Evolutionary conservation across 805 yeast genomes (phyloP).

Genomic region (Yueomyces sp.): DNA sequence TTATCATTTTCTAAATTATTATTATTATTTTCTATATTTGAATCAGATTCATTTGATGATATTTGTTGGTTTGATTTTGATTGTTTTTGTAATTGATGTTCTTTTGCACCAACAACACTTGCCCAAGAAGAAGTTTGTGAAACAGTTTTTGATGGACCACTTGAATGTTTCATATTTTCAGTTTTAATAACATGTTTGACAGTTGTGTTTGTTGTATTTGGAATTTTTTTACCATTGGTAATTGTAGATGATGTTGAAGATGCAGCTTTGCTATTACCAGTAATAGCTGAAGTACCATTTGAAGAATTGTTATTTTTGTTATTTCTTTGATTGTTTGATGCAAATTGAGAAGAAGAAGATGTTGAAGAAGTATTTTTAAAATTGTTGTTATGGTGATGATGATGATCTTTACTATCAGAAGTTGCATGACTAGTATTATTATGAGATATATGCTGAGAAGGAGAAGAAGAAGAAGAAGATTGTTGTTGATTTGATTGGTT

Average conservation of each 20-base stretch:
- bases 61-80: background rate
- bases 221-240: slow-evolving; percentile 7
- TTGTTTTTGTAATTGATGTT: background rate
- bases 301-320: slow-evolving; percentile 10
- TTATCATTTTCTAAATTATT: background rate
- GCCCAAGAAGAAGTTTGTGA: slow-evolving; percentile 27
- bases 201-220: slow-evolving; percentile 1
- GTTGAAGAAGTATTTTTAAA: background rate
- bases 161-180: slow-evolving; percentile 16
- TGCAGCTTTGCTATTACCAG: slow-evolving; percentile 1
- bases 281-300: background rate
- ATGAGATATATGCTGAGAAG: slow-evolving; percentile 5
- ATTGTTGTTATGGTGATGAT: background rate
- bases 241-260: slow-evolving; percentile 2
- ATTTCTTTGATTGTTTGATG: slow-evolving; percentile 1
- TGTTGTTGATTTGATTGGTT: slow-evolving; percentile 7
- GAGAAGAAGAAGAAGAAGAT: slow-evolving; percentile 3
- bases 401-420: slow-evolving; percentile 6
- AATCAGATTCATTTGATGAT: background rate
- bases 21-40: slow-evolving; percentile 1
- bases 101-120: slow-evolving; percentile 15
- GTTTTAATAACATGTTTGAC: slow-evolving; percentile 8
- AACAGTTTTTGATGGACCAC: slow-evolving; percentile 16
- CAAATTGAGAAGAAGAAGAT: background rate
- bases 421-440: background rate